Evolutionary conservation across 1,284 basidiomycete genomes (phyloP).

Genomic region (Ganoderma resinaceum): DNA sequence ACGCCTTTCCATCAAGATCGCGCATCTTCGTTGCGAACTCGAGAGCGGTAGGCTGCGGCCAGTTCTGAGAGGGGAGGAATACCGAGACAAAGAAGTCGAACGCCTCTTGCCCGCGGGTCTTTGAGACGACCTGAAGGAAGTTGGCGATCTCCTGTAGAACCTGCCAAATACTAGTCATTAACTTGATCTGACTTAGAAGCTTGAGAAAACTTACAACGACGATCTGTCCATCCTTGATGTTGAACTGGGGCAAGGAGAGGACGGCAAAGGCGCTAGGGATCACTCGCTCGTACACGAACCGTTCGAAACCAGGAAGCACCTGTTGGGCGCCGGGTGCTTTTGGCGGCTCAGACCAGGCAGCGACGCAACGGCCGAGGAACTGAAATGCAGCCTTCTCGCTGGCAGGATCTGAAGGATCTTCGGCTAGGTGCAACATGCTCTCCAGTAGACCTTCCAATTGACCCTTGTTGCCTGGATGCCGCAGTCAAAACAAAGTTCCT

Average conservation of each 20-base stretch:
- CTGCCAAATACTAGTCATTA: slow-evolving; percentile 48
- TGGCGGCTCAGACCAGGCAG: slow-evolving; percentile 77
- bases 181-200: neutral
- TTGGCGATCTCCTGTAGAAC: slow-evolving; percentile 89
- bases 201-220: slow-evolving; percentile 65
- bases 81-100: slow-evolving; percentile 82
- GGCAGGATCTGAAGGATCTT: slow-evolving; percentile 74
- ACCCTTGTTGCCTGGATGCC: slow-evolving; percentile 75
- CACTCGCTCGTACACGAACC: slow-evolving; percentile 90
- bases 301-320: slow-evolving; percentile 89
- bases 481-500: neutral
- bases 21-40: slow-evolving; percentile 84
- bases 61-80: slow-evolving; percentile 90
- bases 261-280: slow-evolving; percentile 88
- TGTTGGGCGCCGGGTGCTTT: slow-evolving; percentile 52
- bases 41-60: slow-evolving; percentile 79
- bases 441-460: slow-evolving; percentile 77
- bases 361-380: slow-evolving; percentile 82
- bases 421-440: slow-evolving; percentile 79
- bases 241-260: slow-evolving; percentile 82
- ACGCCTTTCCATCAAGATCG: slow-evolving; percentile 82
- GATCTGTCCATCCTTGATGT: slow-evolving; percentile 88
- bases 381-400: slow-evolving; percentile 85
- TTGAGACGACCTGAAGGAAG: slow-evolving; percentile 82
- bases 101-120: slow-evolving; percentile 85